A percentile compares a stretch with the other conserved stretches of the same genome.
These are phyloP conservation scores for Fusarium chaquense DNA, from an alignment of 2,329 filamentous ascomycete genomes.

Conservation along the genomic window DNA sequence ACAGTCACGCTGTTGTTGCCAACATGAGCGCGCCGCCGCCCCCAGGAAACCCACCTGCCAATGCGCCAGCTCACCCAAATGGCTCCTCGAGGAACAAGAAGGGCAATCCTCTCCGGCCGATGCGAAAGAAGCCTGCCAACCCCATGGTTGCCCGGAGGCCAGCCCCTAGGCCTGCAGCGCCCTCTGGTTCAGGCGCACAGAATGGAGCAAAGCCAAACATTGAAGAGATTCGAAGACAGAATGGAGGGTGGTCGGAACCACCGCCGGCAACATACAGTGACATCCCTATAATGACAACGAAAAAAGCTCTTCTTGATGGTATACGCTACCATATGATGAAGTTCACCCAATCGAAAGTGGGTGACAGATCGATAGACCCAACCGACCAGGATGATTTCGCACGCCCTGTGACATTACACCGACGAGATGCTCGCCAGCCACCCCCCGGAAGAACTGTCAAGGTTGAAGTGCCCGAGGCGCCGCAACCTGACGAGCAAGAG, in stretches of 20 bases:
- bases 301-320: conserved; percentile 81
- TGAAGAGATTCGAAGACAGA: conserved; percentile 59
- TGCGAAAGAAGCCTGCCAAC: conserved; percentile 62
- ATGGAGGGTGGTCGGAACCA: conserved; percentile 70
- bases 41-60: conserved; percentile 39
- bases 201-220: conserved; percentile 53
- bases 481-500: conserved; percentile 67
- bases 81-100: conserved; percentile 50
- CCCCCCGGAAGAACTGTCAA: conserved; percentile 73
- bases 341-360: conserved; percentile 70
- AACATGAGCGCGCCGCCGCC: conserved; percentile 61
- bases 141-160: conserved; percentile 71
- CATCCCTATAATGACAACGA: conserved; percentile 83
- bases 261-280: conserved; percentile 63
- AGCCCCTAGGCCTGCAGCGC: conserved; percentile 43
- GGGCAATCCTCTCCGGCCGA: conserved; percentile 55
- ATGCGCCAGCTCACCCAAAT: conserved; percentile 52
- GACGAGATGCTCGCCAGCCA: conserved; percentile 83
- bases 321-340: conserved; percentile 90
- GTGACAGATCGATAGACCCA: conserved; percentile 74
- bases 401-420: conserved; percentile 87
- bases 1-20: conserved; percentile 9
- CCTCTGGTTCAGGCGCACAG: conserved; percentile 36
- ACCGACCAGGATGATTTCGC: conserved; percentile 82
- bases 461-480: conserved; percentile 63